Evolutionary conservation across 1,284 basidiomycete species (phyloP), one percentile per base, ranked within the genome.

Genomic region (Bothia castanella): DNA sequence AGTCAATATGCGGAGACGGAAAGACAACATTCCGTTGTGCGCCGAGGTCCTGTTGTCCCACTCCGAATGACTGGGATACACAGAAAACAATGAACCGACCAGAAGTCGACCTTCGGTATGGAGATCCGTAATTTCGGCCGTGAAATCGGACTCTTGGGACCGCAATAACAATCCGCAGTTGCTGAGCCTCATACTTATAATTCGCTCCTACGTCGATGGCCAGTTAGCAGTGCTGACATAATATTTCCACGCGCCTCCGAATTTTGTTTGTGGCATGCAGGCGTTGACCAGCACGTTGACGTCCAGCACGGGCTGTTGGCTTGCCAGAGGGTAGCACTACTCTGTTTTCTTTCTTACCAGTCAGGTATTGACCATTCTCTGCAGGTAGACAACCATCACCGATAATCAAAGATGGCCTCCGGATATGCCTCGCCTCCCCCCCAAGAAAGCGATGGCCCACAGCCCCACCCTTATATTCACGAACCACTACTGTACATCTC

Each of bases 401-500:
- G 66, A 67, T 69, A 52, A 61, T 66, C 68, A 55, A 58, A 47
- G 69, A 68, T 68, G 67, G 68, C 67, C 49, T 69, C 66, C 46
- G 67, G 69, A 69, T 71, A 70, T 58, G 54, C 56, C 49, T 64
- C 64, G 41, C 69, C 69, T 39, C 55, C 59, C 17, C 29, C 64
- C 46, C 67, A 65, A 63, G 66, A 70, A 54, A 52, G 48, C 25
- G 67, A 68, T 46, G 56, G 50, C 42, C 64, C 63, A 53, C 60
- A 66, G 43, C 71, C 72, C 45, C 88, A 91, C 62, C 88, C 88
- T 36, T 89, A 87, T 71, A 78, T 91, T 57, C 83, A 85, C 63
- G 87, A 90, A 62, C 86, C 88, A 27, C 63, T 87, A 56, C 74
- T 91, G 42, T 85, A 89, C 71, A 83, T 91, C 65, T 80, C 86